These are phyloP conservation scores for Macadamia integrifolia DNA, from an alignment of 164 flowering plant species.

Conservation along the genomic window DNA sequence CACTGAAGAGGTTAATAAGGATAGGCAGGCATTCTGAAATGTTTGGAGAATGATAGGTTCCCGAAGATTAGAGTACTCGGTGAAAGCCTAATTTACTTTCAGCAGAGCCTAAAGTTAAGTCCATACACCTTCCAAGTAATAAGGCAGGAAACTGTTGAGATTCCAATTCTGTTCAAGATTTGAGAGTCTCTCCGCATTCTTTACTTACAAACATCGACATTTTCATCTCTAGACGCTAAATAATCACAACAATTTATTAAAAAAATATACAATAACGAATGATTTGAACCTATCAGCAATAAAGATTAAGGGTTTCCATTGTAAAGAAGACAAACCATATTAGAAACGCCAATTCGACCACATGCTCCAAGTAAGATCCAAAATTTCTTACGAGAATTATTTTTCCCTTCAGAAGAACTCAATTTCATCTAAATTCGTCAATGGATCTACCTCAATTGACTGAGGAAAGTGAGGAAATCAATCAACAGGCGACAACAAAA, in stretches of 20 bases:
- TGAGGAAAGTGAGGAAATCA: not conserved
- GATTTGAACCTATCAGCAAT: not conserved
- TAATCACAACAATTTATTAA: not conserved
- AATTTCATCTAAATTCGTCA: constrained; percentile 2
- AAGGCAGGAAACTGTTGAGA: not conserved
- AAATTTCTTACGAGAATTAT: no score
- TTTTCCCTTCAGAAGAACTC: not conserved
- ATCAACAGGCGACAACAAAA: not conserved
- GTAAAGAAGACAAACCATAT: no score
- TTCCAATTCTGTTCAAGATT: not conserved
- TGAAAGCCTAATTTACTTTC: not conserved
- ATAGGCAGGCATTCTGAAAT: not conserved
- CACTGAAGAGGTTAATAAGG: not conserved
- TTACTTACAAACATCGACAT: not conserved
- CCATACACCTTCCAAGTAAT: not conserved
- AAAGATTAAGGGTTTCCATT: no score
- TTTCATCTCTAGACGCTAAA: not conserved
- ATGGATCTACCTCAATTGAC: constrained; percentile 3
- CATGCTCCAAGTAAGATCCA: no score
- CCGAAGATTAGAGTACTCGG: not conserved
- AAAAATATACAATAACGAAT: not conserved
- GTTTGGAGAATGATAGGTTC: not conserved
- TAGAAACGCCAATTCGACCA: no score
- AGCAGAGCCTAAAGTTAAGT: not conserved
- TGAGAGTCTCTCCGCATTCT: not conserved